Base-by-base conservation (phyloP, 352 stramenopile genomes). In the Aphanomyces cochlioides region DNA sequence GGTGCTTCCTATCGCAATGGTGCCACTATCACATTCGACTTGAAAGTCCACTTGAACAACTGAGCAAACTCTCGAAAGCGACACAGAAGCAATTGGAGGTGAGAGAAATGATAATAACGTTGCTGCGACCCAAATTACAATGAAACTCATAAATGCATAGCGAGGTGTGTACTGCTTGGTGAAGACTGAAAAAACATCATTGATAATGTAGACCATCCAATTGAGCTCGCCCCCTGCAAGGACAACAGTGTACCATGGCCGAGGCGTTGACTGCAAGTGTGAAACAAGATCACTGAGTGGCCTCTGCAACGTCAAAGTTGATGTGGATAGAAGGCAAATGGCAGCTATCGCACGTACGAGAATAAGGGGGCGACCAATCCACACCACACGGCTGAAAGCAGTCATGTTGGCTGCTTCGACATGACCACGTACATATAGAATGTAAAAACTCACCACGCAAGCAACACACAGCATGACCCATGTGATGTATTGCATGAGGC, bases 361-460 rank as follows among this genome's bases (percentile, higher is more conserved):
- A 50, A 50, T 50, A 1, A 50, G 17, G 17, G 43, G 43, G 10
- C 43, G 43, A 12, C 43, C 43, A 50, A 50, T 50, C 43, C 43
- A 50, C 43, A 50, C 43, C 3, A 67, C 59, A 43, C 59, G 59
- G 21, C 48, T 70, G 19, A 70, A 19, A 13, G n/a, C 21, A 6
- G 56, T 17, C 13, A 70, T 19, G 28, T 70, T 47, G 10, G 40
- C 17, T 6, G 40, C 64, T 37, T 54, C 38, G 10, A 70, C 43
- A 10, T 70, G 40, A 37, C 64, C 64, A 43, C 48, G 64, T 5
- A 54, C 28, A 19, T 17, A 37, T 13, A 70, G 19, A 15, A 70
- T 47, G 39, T 70, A 47, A 28, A 59, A 39, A 5, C 43, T 8
- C 12, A 64, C 39, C 38, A 59, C 21, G n/a, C 53, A 28, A 37